phyloP scores from a whole-genome alignment of 2,329 filamentous ascomycete species.

The Sporothrix euskadiensis region DNA sequence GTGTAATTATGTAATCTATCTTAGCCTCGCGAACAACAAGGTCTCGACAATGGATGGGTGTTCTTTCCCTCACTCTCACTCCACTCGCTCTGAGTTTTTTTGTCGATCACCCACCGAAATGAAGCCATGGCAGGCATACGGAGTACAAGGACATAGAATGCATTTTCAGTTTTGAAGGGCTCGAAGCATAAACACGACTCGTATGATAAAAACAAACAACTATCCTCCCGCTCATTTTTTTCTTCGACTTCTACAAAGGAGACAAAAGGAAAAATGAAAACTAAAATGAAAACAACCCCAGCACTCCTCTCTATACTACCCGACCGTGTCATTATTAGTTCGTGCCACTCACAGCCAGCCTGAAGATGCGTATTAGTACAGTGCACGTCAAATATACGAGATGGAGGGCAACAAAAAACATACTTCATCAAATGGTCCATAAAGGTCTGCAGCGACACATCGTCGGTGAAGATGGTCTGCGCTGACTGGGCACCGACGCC shows the following conservation, averaged over 20 bases:
- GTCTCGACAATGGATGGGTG: not conserved
- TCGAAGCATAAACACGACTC: slow-evolving; percentile 18
- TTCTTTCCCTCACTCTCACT: not conserved
- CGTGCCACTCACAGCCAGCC: slow-evolving; percentile 64
- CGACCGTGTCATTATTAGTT: slow-evolving; percentile 45
- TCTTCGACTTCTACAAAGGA: slow-evolving; percentile 7
- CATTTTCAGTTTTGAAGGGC: not conserved
- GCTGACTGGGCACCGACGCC: slow-evolving; percentile 81
- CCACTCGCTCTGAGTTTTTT: not conserved
- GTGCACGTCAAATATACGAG: not conserved
- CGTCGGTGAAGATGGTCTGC: slow-evolving; percentile 98
- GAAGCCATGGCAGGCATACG: too few species aligned
- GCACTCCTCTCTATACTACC: slow-evolving; percentile 13
- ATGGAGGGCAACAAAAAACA: slow-evolving; percentile 41
- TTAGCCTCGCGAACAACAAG: not conserved
- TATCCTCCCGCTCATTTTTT: slow-evolving; percentile 15
- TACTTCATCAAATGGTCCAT: slow-evolving; percentile 99
- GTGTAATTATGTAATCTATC: not conserved
- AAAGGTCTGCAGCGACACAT: slow-evolving; percentile 96
- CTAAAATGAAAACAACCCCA: not conserved
- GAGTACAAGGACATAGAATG: not conserved
- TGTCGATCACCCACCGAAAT: not conserved
- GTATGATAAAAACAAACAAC: slow-evolving; percentile 18
- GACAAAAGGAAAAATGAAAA: not conserved
- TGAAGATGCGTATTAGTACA: slow-evolving; percentile 33